Base-by-base conservation (phyloP, 2,329 filamentous ascomycete species). In the Ophiostoma populinum region DNA sequence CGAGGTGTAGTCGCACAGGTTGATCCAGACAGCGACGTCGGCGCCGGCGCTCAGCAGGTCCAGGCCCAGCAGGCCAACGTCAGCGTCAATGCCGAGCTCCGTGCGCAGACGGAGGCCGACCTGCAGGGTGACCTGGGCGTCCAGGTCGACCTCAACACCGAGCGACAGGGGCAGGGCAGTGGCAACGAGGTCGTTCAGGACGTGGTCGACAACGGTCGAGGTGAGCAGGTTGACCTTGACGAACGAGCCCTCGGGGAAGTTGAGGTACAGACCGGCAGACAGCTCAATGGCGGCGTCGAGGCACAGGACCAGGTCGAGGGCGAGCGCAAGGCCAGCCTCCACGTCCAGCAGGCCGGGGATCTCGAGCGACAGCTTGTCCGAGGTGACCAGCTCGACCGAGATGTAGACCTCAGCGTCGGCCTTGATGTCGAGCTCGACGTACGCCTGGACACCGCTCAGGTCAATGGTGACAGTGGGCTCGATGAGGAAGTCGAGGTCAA, bases 1-100 rank as follows among this genome's bases (percentile, higher is more conserved):
- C 32, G 42, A 44, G 29, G 47, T 49, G 48, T 49, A 51, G 44
- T 48, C 46, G 42, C 51, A 51, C 29, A 51, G 46, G 46, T 46
- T 47, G 39, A 49, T 34, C 49, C 48, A 51, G 38, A 51, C 34
- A 29, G 45, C 42, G n/a, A 47, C 43, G 26, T 47, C 47, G 15
- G 43, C 44, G 34, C 47, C 48, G 28, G 46, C 46, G 19, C 40
- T 43, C 8, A 51, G 34, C 32, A 44, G 38, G 11, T 42, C 37
- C 18, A 50, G 35, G 32, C 46, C 49, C 15, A 47, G 27, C 2
- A 46, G 37, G 35, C 42, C 45, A n/a, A 50, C 6, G 11, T 40
- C 39, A 24, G 48, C 45, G 6, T 37, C 32, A 16, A 41, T 29
- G 35, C 38, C 48, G 13, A 51, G 33, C 36, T 46, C 46, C 13